These are phyloP conservation scores for Rutstroemia sydowiana DNA, from an alignment of 2,329 filamentous ascomycete species.

Conservation along the genomic window DNA sequence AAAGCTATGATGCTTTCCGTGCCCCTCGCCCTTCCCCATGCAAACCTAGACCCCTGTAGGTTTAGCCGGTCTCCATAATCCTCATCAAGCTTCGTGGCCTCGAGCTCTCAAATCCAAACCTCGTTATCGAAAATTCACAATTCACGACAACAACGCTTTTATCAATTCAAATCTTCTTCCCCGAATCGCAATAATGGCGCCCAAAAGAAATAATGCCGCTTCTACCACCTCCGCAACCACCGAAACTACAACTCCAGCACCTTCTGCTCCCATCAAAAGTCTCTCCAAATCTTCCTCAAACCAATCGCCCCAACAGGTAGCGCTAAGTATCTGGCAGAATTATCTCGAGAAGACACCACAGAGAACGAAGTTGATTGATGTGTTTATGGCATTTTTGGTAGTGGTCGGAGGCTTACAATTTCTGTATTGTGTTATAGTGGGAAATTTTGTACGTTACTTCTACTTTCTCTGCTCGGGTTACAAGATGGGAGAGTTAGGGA, in stretches of 20 bases:
- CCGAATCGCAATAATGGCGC: constrained; percentile 36
- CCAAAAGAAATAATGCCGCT: constrained; percentile 38
- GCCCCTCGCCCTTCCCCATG: constrained; percentile 6
- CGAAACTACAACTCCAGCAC: constrained; percentile 15
- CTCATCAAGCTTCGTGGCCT: constrained; percentile 13
- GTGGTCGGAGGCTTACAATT: constrained; percentile 87
- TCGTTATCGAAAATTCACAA: not conserved
- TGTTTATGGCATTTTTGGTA: constrained; percentile 82
- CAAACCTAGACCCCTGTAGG: constrained; percentile 1
- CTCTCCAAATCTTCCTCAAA: constrained; percentile 22
- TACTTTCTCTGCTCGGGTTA: not conserved
- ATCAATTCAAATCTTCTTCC: not conserved
- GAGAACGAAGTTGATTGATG: constrained; percentile 84
- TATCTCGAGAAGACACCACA: constrained; percentile 80
- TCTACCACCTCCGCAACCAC: constrained; percentile 13
- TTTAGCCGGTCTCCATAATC: not conserved
- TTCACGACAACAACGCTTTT: constrained; percentile 1
- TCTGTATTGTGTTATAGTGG: constrained; percentile 80
- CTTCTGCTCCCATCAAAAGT: constrained; percentile 25
- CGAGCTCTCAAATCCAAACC: not conserved
- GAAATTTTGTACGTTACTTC: constrained; percentile 74
- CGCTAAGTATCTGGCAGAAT: constrained; percentile 63
- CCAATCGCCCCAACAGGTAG: constrained; percentile 43
- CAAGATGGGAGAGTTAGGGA: constrained; percentile 8
- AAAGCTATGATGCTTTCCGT: constrained; percentile 1